phyloP scores from a whole-genome alignment of 2,329 filamentous ascomycete species.

The Fusarium agapanthi region DNA sequence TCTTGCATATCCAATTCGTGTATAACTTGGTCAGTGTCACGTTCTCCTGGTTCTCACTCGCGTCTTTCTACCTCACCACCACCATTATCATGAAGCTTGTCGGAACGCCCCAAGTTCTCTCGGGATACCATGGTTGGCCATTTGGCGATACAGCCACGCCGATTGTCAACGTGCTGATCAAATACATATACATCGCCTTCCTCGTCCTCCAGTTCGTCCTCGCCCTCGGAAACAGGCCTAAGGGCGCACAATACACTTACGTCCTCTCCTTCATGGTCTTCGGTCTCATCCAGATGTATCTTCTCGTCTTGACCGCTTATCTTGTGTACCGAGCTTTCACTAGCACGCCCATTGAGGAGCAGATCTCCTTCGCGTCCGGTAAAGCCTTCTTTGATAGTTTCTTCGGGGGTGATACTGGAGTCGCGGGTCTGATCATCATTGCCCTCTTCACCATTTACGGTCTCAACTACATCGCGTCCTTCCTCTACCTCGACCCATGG shows the following conservation, averaged over 20 bases:
- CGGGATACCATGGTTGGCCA: constrained; percentile 34
- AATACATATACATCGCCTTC: constrained; percentile 38
- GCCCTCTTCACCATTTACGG: constrained; percentile 38
- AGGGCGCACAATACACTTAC: constrained; percentile 38
- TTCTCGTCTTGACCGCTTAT: constrained; percentile 35
- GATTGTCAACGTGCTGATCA: constrained; percentile 36
- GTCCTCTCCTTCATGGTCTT: constrained; percentile 39
- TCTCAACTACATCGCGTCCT: constrained; percentile 37
- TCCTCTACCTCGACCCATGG: constrained; percentile 40
- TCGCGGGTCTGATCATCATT: constrained; percentile 38
- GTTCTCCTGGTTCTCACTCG: constrained; percentile 37
- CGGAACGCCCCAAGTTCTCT: constrained; percentile 29
- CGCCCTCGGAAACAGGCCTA: constrained; percentile 37
- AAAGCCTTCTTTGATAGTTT: constrained; percentile 35
- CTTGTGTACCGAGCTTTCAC: constrained; percentile 38
- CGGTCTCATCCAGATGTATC: constrained; percentile 35
- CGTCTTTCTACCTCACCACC: constrained; percentile 35
- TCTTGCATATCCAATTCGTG: constrained; percentile 37
- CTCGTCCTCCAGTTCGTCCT: constrained; percentile 38
- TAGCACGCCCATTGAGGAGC: constrained; percentile 28
- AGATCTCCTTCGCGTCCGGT: constrained; percentile 34
- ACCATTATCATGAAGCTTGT: constrained; percentile 40
- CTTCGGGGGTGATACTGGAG: constrained; percentile 32
- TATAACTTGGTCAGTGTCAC: constrained; percentile 39
- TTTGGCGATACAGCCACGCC: constrained; percentile 36